These are phyloP conservation scores for Pilobolus umbonatus DNA, from an alignment of 192 early-diverging fungal species.

Conservation along the genomic window DNA sequence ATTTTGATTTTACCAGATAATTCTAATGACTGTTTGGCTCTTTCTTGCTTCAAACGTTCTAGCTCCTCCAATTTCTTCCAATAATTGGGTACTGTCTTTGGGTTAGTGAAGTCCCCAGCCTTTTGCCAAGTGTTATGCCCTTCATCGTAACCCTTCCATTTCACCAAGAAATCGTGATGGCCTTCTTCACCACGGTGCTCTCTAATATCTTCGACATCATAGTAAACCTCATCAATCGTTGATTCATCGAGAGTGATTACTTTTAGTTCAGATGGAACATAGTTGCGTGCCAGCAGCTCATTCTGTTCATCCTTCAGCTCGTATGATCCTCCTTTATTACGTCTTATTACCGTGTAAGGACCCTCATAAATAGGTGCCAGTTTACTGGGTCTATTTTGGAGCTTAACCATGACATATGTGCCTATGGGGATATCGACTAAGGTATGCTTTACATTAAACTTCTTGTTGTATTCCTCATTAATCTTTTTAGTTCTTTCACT, in stretches of 20 bases:
- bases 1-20: too few relatives aligned
- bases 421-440: not conserved
- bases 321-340: not conserved
- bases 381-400: not conserved
- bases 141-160: not conserved
- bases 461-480: not conserved
- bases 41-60: not conserved
- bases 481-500: constrained; percentile 1
- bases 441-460: not conserved
- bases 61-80: not conserved
- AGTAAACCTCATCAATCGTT: not conserved
- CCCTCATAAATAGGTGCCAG: not conserved
- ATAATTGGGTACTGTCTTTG: not conserved
- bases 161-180: not conserved
- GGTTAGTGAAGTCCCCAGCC: too few relatives aligned
- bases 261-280: too few relatives aligned
- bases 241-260: not conserved
- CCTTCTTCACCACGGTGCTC: not conserved
- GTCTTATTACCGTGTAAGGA: not conserved
- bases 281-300: too few relatives aligned
- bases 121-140: not conserved
- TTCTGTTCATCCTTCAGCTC: not conserved
- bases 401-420: not conserved
- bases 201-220: not conserved
- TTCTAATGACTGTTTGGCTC: too few relatives aligned